These are phyloP conservation scores for Coemansia sp. DNA, from an alignment of 192 early-diverging fungal species.

Conservation along the genomic window DNA sequence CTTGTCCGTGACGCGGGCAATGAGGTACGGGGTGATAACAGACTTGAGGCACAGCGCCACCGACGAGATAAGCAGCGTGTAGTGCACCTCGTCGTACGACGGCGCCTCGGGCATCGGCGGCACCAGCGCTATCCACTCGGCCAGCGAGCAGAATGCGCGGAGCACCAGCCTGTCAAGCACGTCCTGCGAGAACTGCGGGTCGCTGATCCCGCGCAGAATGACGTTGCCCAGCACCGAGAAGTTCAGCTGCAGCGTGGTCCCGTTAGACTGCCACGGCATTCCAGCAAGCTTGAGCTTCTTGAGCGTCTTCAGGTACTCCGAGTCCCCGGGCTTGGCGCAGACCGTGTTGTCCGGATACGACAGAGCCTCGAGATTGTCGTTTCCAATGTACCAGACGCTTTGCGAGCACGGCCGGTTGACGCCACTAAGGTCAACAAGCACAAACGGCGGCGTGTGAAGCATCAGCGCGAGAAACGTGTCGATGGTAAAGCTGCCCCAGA, in stretches of 20 bases:
- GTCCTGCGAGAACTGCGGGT: constrained; percentile 29
- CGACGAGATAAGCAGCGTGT: constrained; percentile 37
- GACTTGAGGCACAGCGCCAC: constrained; percentile 37
- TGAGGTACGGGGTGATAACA: constrained; percentile 36
- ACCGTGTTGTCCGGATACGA: constrained; percentile 1
- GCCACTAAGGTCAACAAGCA: constrained; percentile 43
- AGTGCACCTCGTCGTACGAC: constrained; percentile 21
- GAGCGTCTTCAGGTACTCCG: constrained; percentile 31
- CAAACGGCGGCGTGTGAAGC: constrained; percentile 38
- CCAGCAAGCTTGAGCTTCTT: constrained; percentile 35
- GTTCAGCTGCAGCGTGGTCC: constrained; percentile 43
- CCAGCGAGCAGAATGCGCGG: constrained; percentile 23
- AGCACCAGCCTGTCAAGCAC: constrained; percentile 33
- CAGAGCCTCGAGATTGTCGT: constrained; percentile 35
- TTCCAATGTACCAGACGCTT: constrained; percentile 49
- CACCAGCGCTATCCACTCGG: constrained; percentile 30
- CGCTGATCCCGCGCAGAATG: constrained; percentile 33
- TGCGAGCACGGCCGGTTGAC: constrained; percentile 51
- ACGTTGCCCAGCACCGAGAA: constrained; percentile 47
- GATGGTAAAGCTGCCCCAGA: constrained; percentile 44
- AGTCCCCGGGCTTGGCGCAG: constrained; percentile 25
- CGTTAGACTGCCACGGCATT: constrained; percentile 38
- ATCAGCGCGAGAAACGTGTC: constrained; percentile 49
- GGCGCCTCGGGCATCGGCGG: constrained; percentile 27
- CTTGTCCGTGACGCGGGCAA: constrained; percentile 26